Evolutionary conservation across 1,139 yeast genomes (phyloP).

Genomic region (Groenewaldozyma auringiensis): DNA sequence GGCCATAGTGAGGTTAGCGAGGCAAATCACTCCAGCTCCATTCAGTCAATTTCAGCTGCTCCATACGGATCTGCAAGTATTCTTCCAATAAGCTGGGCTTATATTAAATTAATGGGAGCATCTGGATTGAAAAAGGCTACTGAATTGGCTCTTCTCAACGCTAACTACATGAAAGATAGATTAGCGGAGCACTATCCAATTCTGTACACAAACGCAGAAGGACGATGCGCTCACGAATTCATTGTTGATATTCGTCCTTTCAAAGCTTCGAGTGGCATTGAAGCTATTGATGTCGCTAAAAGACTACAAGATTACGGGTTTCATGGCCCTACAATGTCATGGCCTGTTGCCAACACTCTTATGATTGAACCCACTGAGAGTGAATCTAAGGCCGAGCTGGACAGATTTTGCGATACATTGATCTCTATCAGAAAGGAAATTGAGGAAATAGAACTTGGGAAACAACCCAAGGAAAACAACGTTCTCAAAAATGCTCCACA

Average conservation of each 20-base stretch:
- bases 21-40: constrained; percentile 40
- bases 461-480: constrained; percentile 49
- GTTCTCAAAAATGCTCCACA: constrained; percentile 91
- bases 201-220: constrained; percentile 59
- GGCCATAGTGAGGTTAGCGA: constrained; percentile 54
- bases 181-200: constrained; percentile 65
- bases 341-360: constrained; percentile 95
- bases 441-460: constrained; percentile 61
- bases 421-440: constrained; percentile 79
- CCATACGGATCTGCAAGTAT: constrained; percentile 95
- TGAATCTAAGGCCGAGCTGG: constrained; percentile 79
- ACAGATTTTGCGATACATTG: constrained; percentile 83
- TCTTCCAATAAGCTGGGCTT: constrained; percentile 87
- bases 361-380: constrained; percentile 99
- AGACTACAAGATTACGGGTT: constrained; percentile 96
- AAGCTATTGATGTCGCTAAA: constrained; percentile 94
- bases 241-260: constrained; percentile 84
- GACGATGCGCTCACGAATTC: constrained; percentile 94
- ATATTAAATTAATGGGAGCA: constrained; percentile 89
- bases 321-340: constrained; percentile 98
- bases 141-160: constrained; percentile 83
- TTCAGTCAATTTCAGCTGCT: constrained; percentile 80
- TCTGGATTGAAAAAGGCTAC: constrained; percentile 78
- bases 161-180: constrained; percentile 86
- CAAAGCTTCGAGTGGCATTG: constrained; percentile 65